phyloP scores from a whole-genome alignment of 2,329 filamentous ascomycete genomes.

The Intubia oerlemansii region DNA sequence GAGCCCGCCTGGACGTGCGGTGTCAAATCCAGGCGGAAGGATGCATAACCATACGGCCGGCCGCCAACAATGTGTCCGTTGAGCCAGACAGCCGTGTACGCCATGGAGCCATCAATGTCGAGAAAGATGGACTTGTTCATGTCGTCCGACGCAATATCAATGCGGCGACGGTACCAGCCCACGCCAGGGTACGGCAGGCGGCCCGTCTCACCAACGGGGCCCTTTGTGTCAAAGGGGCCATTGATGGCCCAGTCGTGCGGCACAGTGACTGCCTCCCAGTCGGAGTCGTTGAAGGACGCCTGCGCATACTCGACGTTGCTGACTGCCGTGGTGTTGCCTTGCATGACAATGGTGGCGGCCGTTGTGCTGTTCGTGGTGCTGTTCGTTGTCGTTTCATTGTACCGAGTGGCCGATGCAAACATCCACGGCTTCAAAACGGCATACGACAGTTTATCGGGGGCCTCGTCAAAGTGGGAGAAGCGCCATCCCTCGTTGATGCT shows the following conservation, averaged over 20 bases:
- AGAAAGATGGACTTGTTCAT: constrained; percentile 18
- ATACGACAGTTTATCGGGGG: constrained; percentile 15
- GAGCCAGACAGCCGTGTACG: constrained; percentile 26
- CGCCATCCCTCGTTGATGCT: constrained; percentile 15
- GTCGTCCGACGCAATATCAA: constrained; percentile 15
- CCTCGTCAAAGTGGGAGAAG: constrained; percentile 14
- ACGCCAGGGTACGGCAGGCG: constrained; percentile 26
- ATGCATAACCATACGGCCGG: constrained; percentile 28
- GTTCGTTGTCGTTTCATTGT: constrained; percentile 3
- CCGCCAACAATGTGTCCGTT: constrained; percentile 26
- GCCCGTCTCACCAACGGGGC: constrained; percentile 17
- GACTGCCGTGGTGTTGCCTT: too few species aligned
- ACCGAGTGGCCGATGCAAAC: constrained; percentile 7
- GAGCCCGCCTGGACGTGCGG: constrained; percentile 15
- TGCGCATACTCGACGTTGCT: constrained; percentile 4
- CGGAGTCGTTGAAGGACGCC: constrained; percentile 14
- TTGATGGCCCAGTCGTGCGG: constrained; percentile 28
- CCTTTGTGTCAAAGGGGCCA: constrained; percentile 19
- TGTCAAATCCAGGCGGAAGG: constrained; percentile 27
- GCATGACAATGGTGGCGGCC: constrained; percentile 2
- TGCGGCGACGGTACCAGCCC: constrained; percentile 26
- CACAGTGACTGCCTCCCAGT: constrained; percentile 19
- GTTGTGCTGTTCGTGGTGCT: constrained; percentile 2
- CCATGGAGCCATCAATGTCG: constrained; percentile 29
- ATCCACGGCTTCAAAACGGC: constrained; percentile 10